Conservation (phyloP, 176 grass and related monocot species). For the Triticum dicoccoides region DNA sequence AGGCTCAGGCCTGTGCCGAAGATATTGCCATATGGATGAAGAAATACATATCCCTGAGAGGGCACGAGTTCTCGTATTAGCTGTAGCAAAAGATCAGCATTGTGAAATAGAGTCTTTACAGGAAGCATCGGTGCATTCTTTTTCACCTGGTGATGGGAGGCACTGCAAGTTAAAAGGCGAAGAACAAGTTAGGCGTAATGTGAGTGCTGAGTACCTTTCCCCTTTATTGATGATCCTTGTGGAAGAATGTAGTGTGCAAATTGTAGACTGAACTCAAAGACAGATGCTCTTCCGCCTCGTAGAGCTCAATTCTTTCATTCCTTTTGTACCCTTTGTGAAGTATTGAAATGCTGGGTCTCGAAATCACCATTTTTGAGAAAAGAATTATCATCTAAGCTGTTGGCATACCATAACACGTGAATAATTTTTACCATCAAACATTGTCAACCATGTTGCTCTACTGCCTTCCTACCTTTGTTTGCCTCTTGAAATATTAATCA, state of each 20-base stretch:
- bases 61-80: conserved; percentile 95
- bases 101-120: conserved; percentile 38
- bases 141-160: conserved; percentile 31
- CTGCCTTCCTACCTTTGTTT: background rate
- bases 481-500: too few species aligned
- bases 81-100: conserved; percentile 30
- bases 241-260: conserved; percentile 45
- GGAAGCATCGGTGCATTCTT: conserved; percentile 36
- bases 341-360: conserved; percentile 21
- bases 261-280: conserved; percentile 45
- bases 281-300: conserved; percentile 32
- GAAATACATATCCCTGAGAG: conserved; percentile 87
- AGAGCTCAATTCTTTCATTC: conserved; percentile 78
- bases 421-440: background rate
- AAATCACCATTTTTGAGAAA: conserved; percentile 38
- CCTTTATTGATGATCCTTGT: conserved; percentile 40
- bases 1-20: conserved; percentile 79
- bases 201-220: conserved; percentile 28
- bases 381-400: background rate
- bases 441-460: background rate
- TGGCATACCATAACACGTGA: background rate
- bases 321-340: conserved; percentile 59
- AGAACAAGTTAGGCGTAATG: conserved; percentile 29
- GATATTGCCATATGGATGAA: conserved; percentile 97
- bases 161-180: conserved; percentile 8